Percentiles rank a stretch among this genome's conserved stretches.
Conservation (phyloP, 1,284 basidiomycete genomes). For the Cerioporus squamosus region DNA sequence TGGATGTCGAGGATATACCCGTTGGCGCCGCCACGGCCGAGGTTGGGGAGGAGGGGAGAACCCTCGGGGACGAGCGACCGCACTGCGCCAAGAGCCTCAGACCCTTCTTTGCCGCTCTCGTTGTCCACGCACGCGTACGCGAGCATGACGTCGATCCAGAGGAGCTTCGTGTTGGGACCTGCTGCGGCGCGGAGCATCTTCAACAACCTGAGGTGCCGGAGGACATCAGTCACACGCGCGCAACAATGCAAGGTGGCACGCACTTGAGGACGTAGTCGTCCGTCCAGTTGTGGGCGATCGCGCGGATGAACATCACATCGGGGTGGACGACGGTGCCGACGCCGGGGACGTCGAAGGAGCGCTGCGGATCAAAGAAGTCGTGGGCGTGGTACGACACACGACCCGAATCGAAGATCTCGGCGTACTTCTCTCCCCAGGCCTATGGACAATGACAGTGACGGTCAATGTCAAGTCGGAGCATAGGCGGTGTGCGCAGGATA, state of each 20-base stretch:
- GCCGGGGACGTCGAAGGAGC: conserved; percentile 13
- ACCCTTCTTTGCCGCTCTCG: not conserved
- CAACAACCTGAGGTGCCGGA: conserved; percentile 5
- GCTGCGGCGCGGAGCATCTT: conserved; percentile 19
- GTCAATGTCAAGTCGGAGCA: not conserved
- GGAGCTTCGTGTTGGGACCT: conserved; percentile 19
- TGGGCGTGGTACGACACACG: conserved; percentile 20
- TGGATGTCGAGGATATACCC: conserved; percentile 20
- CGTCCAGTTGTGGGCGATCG: conserved; percentile 25
- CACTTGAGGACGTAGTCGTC: conserved; percentile 18
- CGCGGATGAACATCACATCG: conserved; percentile 22
- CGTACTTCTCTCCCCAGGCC: conserved; percentile 20
- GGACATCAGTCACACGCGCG: not conserved
- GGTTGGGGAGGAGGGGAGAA: conserved; percentile 22
- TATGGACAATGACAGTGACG: not conserved
- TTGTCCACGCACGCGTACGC: conserved; percentile 22
- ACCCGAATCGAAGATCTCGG: conserved; percentile 13
- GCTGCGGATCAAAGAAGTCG: conserved; percentile 22
- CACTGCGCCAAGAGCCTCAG: conserved; percentile 2
- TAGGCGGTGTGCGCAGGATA: not conserved
- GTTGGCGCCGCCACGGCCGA: conserved; percentile 20
- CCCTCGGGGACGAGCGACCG: conserved; percentile 17
- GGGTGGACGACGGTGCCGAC: conserved; percentile 16
- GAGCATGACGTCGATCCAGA: conserved; percentile 22
- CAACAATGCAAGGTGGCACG: not conserved